Evolutionary conservation across 768 basidiomycete genomes (phyloP), one percentile per base, ranked within the genome.

Genomic region (Sistotremastrum niveocremeum): DNA sequence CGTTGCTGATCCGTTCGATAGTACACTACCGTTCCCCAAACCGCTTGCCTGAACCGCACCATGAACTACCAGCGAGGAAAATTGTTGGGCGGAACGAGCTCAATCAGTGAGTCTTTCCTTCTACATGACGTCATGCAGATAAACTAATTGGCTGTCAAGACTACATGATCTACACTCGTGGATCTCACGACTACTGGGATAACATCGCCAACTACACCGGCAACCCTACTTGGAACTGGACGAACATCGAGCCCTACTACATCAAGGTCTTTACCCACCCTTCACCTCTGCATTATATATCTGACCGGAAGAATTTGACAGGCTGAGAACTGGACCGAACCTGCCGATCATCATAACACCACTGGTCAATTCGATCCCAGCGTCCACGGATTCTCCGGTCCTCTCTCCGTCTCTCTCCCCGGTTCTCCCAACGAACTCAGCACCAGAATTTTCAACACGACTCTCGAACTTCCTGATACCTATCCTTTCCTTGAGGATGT

Each of bases 401-500:
- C 55, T 9, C 52, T 60, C 28, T 46, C 54, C 5, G 58, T 65
- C 50, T 65, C 62, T 46, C 56, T 68, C 6, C 57, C 58, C 1
- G 62, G 57, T 6, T 58, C 52, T 39, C 54, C 59, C 3, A 60
- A 54, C 33, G 46, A 56, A 4, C 56, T 67, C 28, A 66, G 67
- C 45, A 46, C 51, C 1, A 58, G 56, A 2, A 60, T 70, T 10
- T 56, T 72, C n/a, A 57, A 57, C 6, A 64, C 69, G 2, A 62
- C 65, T 0, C 34, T 57, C 32, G 57, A 68, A 44, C 49, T 65
- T 4, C 53, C 55, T 1, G 60, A 65, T 30, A 62, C 65, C 39
- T 72, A 66, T 47, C 59, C 65, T 3, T 71, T 58, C 49, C 68
- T 67, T 49, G 34, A 56, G 9, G 73, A 73, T 51, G 58, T 59